A percentile compares a stretch with the other conserved stretches of the same genome.
Conservation (phyloP, 495 filamentous ascomycete genomes). For the Amphirosellinia nigrospora region DNA sequence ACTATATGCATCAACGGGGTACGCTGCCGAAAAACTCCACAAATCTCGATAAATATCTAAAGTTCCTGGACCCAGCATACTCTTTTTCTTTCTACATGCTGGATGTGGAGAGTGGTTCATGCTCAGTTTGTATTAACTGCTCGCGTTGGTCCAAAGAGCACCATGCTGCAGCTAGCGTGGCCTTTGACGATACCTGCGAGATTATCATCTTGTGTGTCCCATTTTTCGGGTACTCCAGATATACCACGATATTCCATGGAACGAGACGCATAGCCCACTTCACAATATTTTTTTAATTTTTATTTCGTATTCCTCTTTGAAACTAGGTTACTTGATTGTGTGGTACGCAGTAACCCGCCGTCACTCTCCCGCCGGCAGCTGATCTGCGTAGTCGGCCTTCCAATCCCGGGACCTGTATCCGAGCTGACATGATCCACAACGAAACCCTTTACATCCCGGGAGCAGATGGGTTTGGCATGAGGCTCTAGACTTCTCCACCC, state of each 20-base stretch:
- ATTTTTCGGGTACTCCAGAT: slow-evolving; percentile 6
- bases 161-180: background rate
- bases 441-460: slow-evolving; percentile 6
- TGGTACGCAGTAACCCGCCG: background rate
- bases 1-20: background rate
- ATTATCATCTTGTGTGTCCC: background rate
- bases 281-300: background rate
- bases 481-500: slow-evolving; percentile 21
- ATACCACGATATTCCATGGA: background rate
- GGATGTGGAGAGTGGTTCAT: slow-evolving; percentile 3
- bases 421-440: slow-evolving; percentile 16
- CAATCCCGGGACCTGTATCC: background rate
- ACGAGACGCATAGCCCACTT: background rate
- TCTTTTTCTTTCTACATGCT: background rate
- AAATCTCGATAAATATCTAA: background rate
- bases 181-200: background rate
- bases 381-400: slow-evolving; percentile 10
- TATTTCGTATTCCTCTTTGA: background rate
- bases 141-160: background rate
- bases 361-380: slow-evolving; percentile 9
- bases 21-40: slow-evolving; percentile 2
- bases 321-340: background rate
- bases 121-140: background rate
- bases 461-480: slow-evolving; percentile 1
- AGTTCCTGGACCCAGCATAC: slow-evolving; percentile 17